A percentile compares a stretch with the other conserved stretches of the same genome.
These are phyloP conservation scores for Saccharomyces hybrid DNA, from an alignment of 1,139 yeast species.

Conservation along the genomic window DNA sequence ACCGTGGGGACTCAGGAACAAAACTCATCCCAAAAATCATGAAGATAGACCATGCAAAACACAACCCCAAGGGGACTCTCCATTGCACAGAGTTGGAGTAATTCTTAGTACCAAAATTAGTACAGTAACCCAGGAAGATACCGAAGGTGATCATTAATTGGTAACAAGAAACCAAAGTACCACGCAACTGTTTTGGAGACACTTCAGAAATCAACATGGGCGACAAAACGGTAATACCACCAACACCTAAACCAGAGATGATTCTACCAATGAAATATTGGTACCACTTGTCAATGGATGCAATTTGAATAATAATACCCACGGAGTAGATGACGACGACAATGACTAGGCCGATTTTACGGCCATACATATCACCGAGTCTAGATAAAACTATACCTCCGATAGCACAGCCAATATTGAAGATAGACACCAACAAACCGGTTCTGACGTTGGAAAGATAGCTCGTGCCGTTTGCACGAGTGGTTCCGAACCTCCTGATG, in stretches of 20 bases:
- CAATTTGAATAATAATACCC: slow-evolving; percentile 56
- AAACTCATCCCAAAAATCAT: slow-evolving; percentile 44
- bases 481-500: slow-evolving; percentile 42
- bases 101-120: slow-evolving; percentile 50
- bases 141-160: slow-evolving; percentile 59
- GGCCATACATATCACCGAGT: slow-evolving; percentile 51
- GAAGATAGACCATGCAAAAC: slow-evolving; percentile 38
- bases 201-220: slow-evolving; percentile 61
- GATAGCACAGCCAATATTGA: slow-evolving; percentile 61
- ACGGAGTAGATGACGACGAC: slow-evolving; percentile 50
- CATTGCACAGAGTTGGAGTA: slow-evolving; percentile 44
- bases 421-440: slow-evolving; percentile 56
- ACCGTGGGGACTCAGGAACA: slow-evolving; percentile 78
- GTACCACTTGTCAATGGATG: slow-evolving; percentile 44
- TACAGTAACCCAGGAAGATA: slow-evolving; percentile 54
- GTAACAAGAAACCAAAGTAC: slow-evolving; percentile 54
- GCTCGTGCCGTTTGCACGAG: slow-evolving; percentile 26
- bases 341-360: slow-evolving; percentile 50
- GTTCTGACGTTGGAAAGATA: slow-evolving; percentile 46
- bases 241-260: slow-evolving; percentile 57
- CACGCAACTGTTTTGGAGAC: slow-evolving; percentile 60
- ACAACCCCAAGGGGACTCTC: slow-evolving; percentile 53
- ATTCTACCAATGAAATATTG: slow-evolving; percentile 54
- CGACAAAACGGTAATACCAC: slow-evolving; percentile 51
- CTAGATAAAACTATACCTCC: slow-evolving; percentile 52